These are phyloP conservation scores for Trichophyton benhamiae DNA, from an alignment of 2,329 filamentous ascomycete genomes.

Conservation along the genomic window DNA sequence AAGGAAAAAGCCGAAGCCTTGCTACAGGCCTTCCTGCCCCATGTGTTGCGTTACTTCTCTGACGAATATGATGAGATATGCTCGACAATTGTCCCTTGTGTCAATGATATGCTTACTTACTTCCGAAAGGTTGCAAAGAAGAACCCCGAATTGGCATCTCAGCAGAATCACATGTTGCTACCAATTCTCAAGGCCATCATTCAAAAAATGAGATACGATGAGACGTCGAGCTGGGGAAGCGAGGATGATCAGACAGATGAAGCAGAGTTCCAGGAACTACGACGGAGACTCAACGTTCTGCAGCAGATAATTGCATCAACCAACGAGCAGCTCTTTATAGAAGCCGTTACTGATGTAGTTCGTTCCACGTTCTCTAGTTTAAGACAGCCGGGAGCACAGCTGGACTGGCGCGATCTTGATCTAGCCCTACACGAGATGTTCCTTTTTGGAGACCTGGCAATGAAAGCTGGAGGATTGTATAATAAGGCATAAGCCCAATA, in stretches of 20 bases:
- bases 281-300: constrained; percentile 76
- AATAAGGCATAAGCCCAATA: constrained; percentile 70
- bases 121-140: constrained; percentile 64
- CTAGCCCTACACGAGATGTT: constrained; percentile 92
- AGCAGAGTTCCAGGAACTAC: constrained; percentile 89
- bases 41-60: constrained; percentile 84
- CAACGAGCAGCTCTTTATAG: constrained; percentile 76
- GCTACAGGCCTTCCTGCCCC: constrained; percentile 70
- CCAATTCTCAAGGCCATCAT: constrained; percentile 87
- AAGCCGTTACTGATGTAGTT: constrained; percentile 79
- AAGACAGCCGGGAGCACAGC: constrained; percentile 56
- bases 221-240: constrained; percentile 83
- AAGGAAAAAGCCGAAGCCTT: constrained; percentile 67
- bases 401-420: constrained; percentile 93
- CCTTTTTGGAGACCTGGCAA: constrained; percentile 85
- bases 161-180: constrained; percentile 71
- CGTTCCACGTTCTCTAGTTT: constrained; percentile 73
- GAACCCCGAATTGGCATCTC: constrained; percentile 51
- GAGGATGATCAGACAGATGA: constrained; percentile 94
- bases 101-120: constrained; percentile 85
- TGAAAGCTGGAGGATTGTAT: constrained; percentile 76
- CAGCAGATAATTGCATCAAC: constrained; percentile 88
- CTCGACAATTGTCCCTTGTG: constrained; percentile 83
- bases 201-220: constrained; percentile 93
- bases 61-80: constrained; percentile 98